Percentiles rank a stretch among this genome's conserved stretches.
These are phyloP conservation scores for Symmetrospora coprosmae DNA, from an alignment of 768 basidiomycete genomes.

Conservation along the genomic window DNA sequence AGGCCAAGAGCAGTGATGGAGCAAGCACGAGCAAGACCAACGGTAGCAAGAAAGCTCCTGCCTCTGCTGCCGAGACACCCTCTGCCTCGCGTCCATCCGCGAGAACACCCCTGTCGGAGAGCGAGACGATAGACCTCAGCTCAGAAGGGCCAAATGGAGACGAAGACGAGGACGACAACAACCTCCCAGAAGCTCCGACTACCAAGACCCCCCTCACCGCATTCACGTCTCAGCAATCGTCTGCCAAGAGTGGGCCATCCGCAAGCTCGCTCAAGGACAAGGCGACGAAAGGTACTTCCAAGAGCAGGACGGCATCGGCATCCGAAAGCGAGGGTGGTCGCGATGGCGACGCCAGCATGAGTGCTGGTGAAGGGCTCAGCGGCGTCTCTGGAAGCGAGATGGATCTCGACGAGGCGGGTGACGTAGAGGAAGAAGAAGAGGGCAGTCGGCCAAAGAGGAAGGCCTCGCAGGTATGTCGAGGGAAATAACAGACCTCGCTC, in stretches of 20 bases:
- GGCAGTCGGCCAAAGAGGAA: too few relatives aligned
- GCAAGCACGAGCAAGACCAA: too few relatives aligned
- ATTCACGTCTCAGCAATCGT: too few relatives aligned
- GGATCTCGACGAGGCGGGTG: not conserved
- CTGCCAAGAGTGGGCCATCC: too few relatives aligned
- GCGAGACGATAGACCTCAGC: conserved; percentile 2
- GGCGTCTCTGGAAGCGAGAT: not conserved
- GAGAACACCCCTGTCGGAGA: not conserved
- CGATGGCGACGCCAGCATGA: not conserved
- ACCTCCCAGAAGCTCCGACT: not conserved
- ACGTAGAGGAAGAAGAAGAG: not conserved
- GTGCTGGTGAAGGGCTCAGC: not conserved
- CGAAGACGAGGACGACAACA: not conserved
- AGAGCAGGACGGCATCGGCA: not conserved
- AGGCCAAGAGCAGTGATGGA: too few relatives aligned
- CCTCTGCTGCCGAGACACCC: not conserved
- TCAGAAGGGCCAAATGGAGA: conserved; percentile 2
- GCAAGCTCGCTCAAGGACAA: not conserved
- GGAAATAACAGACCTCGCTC: too few relatives aligned
- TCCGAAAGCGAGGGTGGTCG: not conserved
- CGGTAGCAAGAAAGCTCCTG: conserved; percentile 17
- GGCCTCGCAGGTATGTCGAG: not conserved
- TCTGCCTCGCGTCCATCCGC: not conserved
- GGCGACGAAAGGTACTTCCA: not conserved
- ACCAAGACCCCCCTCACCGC: not conserved